Evolutionary conservation across 345 rosid species (phyloP), one percentile per base, ranked within the genome.

Genomic region (Brassica juncea): DNA sequence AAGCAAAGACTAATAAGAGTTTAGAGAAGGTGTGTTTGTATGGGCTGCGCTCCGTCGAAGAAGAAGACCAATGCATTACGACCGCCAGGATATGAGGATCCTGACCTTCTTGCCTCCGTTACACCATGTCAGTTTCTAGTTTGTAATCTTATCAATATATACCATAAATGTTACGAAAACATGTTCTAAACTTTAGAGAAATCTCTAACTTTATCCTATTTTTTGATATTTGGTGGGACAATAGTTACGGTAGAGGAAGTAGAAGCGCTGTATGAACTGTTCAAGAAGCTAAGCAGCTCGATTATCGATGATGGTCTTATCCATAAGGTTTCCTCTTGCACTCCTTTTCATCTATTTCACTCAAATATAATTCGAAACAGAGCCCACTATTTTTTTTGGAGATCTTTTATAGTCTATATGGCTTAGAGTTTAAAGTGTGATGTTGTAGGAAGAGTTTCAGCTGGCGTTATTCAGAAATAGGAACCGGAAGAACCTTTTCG

Each of bases 241-340:
- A 49, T 85, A 95, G 99, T 95, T 83, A 87, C 92, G 0, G 86
- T 87, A 32, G 84, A 74, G 67, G 96, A 95, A 87, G 97, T 95
- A 21, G 91, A 89, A 84, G 89, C 98, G 25, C 82, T 95, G 73
- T 84, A 86, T 68, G 94, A 90, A 84, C 91, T 95, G 1, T 93
- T 73, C 77, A 90, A 87, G 89, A 95, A 91, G 84, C 76, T 95
- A 84, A 95, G 99, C 89, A 88, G 94, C 74, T 89, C 96, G 23
- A 91, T 95, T 57, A 68, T 88, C 35, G 87, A 89, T 8, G 98
- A 93, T 62, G 98, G 99, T 67, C 89, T 91, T 68, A 92, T 92
- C 84, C 98, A 93, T 86, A 92, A 91, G 97, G 99, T 92, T 81
- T 67, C 6, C 68, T 49, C 55, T 47, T 44, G 14, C n/a, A 47